Percentiles rank a stretch among this genome's conserved stretches.
Evolutionary conservation across 192 early-diverging fungal species (phyloP).

Genomic region (Entomortierella parvispora): DNA sequence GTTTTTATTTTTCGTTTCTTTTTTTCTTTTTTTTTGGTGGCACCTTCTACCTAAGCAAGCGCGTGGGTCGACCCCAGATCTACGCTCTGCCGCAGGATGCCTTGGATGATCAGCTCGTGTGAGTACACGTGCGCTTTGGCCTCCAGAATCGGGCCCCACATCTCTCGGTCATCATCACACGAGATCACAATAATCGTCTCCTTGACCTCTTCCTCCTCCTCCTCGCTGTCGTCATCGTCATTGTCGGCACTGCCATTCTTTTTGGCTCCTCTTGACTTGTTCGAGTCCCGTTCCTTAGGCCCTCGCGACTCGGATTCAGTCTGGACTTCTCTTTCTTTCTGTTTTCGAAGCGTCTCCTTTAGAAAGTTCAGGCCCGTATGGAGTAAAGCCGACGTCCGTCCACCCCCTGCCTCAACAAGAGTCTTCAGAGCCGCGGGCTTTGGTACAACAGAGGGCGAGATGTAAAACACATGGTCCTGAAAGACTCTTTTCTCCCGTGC

Average conservation of each 20-base stretch:
- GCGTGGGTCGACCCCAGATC: conserved; percentile 26
- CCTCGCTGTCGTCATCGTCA: neutral
- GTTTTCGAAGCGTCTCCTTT: conserved; percentile 19
- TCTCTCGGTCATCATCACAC: conserved; percentile 32
- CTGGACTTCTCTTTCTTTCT: neutral
- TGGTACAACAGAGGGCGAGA: conserved; percentile 26
- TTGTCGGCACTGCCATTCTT: neutral
- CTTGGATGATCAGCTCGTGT: conserved; percentile 27
- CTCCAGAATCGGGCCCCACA: conserved; percentile 37
- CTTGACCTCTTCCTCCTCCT: neutral
- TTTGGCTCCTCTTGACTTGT: neutral
- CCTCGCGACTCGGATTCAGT: neutral
- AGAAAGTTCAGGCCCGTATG: conserved; percentile 27
- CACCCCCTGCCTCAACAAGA: conserved; percentile 35
- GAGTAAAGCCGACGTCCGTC: conserved; percentile 22
- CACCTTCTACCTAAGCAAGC: conserved; percentile 6
- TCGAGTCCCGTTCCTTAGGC: neutral
- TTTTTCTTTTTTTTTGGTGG: neutral
- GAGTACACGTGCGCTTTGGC: conserved; percentile 28
- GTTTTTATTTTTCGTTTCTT: too few relatives aligned
- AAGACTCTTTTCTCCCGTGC: conserved; percentile 37
- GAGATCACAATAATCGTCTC: conserved; percentile 32
- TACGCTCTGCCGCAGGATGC: conserved; percentile 21
- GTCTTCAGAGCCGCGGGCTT: conserved; percentile 24
- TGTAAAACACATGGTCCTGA: conserved; percentile 32